These are phyloP conservation scores for Sungouiella thailandica DNA, from an alignment of 805 yeast genomes.

Conservation along the genomic window DNA sequence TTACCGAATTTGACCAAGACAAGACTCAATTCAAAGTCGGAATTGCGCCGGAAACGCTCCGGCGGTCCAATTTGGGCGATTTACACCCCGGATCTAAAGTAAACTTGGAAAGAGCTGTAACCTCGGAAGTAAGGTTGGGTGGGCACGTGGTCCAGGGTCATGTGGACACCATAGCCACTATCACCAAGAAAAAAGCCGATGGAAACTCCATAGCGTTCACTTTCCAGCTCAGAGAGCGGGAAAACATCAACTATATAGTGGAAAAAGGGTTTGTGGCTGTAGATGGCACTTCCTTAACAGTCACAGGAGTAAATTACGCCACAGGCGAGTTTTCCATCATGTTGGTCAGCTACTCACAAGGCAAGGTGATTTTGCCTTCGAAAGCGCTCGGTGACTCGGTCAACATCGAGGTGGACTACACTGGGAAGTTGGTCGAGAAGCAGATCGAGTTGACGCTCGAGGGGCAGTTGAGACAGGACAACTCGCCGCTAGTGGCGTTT, in stretches of 20 bases:
- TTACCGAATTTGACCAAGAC: slow-evolving; percentile 62
- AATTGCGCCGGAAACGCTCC: slow-evolving; percentile 84
- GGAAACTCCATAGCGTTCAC: slow-evolving; percentile 74
- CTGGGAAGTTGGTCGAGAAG: slow-evolving; percentile 87
- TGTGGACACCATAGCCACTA: slow-evolving; percentile 81
- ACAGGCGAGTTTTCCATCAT: slow-evolving; percentile 65
- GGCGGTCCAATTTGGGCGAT: slow-evolving; percentile 69
- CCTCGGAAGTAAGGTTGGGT: slow-evolving; percentile 80
- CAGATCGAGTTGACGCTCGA: slow-evolving; percentile 63
- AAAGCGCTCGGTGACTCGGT: slow-evolving; percentile 62
- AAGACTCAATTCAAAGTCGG: slow-evolving; percentile 74
- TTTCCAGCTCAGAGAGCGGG: slow-evolving; percentile 62
- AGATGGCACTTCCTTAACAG: slow-evolving; percentile 91
- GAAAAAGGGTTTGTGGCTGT: slow-evolving; percentile 92
- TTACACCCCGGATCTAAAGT: slow-evolving; percentile 58
- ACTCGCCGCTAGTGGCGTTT: slow-evolving; percentile 46
- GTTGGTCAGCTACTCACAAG: slow-evolving; percentile 90
- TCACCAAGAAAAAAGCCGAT: slow-evolving; percentile 51
- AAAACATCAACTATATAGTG: slow-evolving; percentile 69
- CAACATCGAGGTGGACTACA: slow-evolving; percentile 91
- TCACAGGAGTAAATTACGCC: slow-evolving; percentile 67
- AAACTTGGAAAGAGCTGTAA: slow-evolving; percentile 88
- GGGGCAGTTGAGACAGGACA: slow-evolving; percentile 45
- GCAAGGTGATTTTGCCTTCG: slow-evolving; percentile 65
- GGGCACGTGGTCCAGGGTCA: slow-evolving; percentile 99